A percentile compares a stretch with the other conserved stretches of the same genome.
phyloP scores from a whole-genome alignment of 2,329 filamentous ascomycete species.

The Clonostachys sp. region DNA sequence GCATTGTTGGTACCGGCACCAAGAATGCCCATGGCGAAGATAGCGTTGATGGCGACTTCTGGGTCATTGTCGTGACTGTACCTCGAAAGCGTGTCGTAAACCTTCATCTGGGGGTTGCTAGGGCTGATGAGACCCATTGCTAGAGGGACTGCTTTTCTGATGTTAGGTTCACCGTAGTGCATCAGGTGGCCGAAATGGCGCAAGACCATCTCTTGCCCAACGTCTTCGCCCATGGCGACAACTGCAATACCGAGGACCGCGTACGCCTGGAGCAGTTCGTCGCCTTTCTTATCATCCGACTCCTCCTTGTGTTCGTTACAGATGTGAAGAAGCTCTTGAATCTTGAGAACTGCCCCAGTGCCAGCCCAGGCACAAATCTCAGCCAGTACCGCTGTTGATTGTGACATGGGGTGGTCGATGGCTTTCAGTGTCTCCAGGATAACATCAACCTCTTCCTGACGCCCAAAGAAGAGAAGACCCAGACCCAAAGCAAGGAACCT shows the following conservation, averaged over 20 bases:
- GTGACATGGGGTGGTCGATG: conserved; percentile 94
- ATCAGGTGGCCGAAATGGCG: conserved; percentile 97
- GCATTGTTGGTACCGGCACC: conserved; percentile 98
- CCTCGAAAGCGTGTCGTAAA: conserved; percentile 94
- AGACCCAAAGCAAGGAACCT: conserved; percentile 93
- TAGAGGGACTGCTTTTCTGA: conserved; percentile 89
- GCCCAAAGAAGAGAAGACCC: conserved; percentile 90
- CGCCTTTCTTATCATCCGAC: conserved; percentile 88
- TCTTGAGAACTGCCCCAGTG: conserved; percentile 92
- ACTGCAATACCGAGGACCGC: conserved; percentile 91
- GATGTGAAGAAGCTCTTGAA: conserved; percentile 94
- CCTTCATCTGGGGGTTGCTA: conserved; percentile 99
- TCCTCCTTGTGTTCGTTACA: conserved; percentile 98
- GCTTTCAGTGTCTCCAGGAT: conserved; percentile 95
- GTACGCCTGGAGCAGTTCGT: conserved; percentile 93
- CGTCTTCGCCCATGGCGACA: conserved; percentile 96
- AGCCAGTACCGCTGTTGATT: conserved; percentile 88
- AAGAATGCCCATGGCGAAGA: conserved; percentile 97
- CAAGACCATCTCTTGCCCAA: conserved; percentile 98
- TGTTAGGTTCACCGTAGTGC: conserved; percentile 98
- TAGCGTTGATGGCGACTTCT: conserved; percentile 96
- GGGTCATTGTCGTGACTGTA: conserved; percentile 99
- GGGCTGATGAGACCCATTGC: conserved; percentile 96
- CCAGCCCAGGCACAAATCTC: conserved; percentile 98
- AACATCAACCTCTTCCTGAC: conserved; percentile 98